phyloP scores from a whole-genome alignment of 441 rosid species.

The Melianthus villosus region DNA sequence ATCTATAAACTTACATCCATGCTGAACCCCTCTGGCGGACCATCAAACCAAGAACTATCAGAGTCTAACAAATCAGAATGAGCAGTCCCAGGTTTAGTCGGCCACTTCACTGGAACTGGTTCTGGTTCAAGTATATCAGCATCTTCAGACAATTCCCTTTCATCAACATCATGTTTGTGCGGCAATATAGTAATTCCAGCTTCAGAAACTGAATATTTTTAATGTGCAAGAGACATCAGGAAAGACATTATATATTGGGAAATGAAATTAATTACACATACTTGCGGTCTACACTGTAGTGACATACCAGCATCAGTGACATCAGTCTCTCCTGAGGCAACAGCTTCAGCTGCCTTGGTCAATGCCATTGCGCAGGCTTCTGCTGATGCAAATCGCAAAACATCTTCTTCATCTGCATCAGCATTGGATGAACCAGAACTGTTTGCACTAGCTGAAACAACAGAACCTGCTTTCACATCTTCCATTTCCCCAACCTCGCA shows the following conservation, averaged over 20 bases:
- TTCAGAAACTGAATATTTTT: constrained; percentile 35
- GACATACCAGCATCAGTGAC: constrained; percentile 41
- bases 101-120: constrained; percentile 40
- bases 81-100: constrained; percentile 43
- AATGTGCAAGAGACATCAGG: too few species aligned
- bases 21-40: constrained; percentile 69
- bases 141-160: constrained; percentile 20
- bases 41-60: constrained; percentile 76
- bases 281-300: too few species aligned
- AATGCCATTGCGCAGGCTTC: constrained; percentile 68
- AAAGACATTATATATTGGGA: too few species aligned
- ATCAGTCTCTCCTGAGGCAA: constrained; percentile 44
- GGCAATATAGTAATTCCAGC: constrained; percentile 64
- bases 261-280: too few species aligned
- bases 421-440: background rate
- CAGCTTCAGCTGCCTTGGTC: constrained; percentile 68
- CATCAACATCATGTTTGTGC: constrained; percentile 18
- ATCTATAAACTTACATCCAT: constrained; percentile 34
- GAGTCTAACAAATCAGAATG: constrained; percentile 43
- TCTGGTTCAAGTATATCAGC: constrained; percentile 23
- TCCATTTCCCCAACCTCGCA: constrained; percentile 6
- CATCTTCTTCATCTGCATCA: constrained; percentile 16
- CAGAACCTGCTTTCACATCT: constrained; percentile 8
- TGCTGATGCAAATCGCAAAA: constrained; percentile 40
- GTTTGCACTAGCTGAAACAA: constrained; percentile 8